phyloP scores from a whole-genome alignment of 495 filamentous ascomycete genomes.

The Xylaria castorea region DNA sequence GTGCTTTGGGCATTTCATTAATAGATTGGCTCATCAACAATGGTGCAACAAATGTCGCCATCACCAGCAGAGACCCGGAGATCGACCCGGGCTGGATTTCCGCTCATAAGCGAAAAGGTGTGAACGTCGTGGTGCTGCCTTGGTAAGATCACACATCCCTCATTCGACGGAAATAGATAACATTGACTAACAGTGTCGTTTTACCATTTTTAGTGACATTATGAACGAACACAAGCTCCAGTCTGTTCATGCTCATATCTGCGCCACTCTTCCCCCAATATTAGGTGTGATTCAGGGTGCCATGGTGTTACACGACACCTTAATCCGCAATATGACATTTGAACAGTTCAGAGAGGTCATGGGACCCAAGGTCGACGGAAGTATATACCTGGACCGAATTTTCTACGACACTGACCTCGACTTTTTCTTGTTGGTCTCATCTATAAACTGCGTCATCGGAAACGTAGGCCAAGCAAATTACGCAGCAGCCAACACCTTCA shows the following conservation, averaged over 20 bases:
- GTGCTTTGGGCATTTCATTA: conserved; percentile 51
- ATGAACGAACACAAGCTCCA: conserved; percentile 23
- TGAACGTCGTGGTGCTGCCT: conserved; percentile 13
- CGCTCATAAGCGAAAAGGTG: conserved; percentile 31
- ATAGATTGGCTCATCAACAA: conserved; percentile 53
- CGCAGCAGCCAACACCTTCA: conserved; percentile 58
- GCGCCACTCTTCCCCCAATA: conserved; percentile 43
- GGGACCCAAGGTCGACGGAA: conserved; percentile 47
- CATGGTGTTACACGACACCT: conserved; percentile 48
- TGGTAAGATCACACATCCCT: conserved; percentile 11
- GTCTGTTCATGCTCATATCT: conserved; percentile 1
- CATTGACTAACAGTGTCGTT: conserved; percentile 3
- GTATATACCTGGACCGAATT: conserved; percentile 38
- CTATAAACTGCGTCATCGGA: conserved; percentile 41
- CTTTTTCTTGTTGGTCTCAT: conserved; percentile 53
- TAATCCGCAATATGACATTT: conserved; percentile 42
- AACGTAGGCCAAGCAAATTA: conserved; percentile 58
- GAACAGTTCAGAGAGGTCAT: conserved; percentile 35
- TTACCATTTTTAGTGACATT: conserved; percentile 26
- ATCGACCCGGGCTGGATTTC: conserved; percentile 46
- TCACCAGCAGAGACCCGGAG: conserved; percentile 54
- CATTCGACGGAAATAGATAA: not conserved
- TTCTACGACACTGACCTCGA: conserved; percentile 49
- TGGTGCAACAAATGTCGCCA: conserved; percentile 49
- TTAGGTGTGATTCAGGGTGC: conserved; percentile 51